phyloP scores from a whole-genome alignment of 306 rosid species.

The Leucaena leucocephala region DNA sequence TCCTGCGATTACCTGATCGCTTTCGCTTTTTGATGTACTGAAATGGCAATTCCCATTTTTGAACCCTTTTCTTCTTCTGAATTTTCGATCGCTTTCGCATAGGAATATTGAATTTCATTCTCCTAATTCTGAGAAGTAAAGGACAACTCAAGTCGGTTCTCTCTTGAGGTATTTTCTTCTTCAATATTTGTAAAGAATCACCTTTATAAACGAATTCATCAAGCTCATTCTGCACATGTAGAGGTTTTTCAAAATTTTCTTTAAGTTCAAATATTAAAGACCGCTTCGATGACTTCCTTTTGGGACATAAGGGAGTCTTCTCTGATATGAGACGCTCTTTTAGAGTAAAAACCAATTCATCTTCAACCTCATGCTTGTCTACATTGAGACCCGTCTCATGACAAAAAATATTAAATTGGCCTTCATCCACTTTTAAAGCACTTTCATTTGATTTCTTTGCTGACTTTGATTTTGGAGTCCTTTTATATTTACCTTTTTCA shows the following conservation, averaged over 20 bases:
- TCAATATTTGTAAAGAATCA: background rate
- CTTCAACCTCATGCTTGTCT: background rate
- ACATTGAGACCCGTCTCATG: background rate
- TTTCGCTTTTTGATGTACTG: background rate
- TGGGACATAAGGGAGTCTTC: background rate
- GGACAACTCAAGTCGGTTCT: background rate
- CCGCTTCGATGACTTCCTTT: background rate
- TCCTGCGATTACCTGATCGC: conserved; percentile 33
- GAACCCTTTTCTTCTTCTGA: conserved; percentile 10
- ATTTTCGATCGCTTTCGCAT: background rate
- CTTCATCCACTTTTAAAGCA: background rate
- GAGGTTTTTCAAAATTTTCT: background rate
- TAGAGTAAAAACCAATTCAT: background rate
- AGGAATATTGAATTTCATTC: conserved; percentile 14
- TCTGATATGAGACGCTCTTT: background rate
- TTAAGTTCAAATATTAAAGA: background rate
- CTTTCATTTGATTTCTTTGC: conserved; percentile 20
- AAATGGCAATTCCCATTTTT: background rate
- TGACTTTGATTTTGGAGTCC: conserved; percentile 3
- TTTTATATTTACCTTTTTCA: conserved; percentile 1
- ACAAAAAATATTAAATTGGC: background rate
- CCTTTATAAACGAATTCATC: conserved; percentile 8
- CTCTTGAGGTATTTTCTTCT: background rate
- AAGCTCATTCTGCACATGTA: background rate
- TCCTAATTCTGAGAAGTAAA: background rate